A percentile compares a stretch with the other conserved stretches of the same genome.
Evolutionary conservation across 2,329 filamentous ascomycete genomes (phyloP).

Genomic region (Botrytis aclada): DNA sequence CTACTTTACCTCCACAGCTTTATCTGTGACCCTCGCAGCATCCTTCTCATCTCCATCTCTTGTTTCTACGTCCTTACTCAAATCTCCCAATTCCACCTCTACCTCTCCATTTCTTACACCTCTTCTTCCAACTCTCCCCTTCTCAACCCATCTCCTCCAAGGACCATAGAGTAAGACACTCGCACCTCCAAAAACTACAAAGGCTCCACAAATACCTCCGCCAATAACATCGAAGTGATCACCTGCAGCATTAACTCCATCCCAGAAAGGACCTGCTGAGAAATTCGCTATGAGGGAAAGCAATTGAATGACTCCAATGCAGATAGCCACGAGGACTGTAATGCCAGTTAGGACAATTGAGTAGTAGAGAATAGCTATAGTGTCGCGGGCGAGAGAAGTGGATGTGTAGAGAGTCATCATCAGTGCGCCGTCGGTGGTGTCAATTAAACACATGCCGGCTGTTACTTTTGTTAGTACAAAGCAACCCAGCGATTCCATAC

Average conservation of each 20-base stretch:
- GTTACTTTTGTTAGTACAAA: background rate
- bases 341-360: conserved; percentile 48
- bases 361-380: conserved; percentile 90
- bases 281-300: conserved; percentile 76
- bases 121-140: background rate
- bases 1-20: background rate
- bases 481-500: too few species aligned
- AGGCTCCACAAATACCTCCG: conserved; percentile 80
- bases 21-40: background rate
- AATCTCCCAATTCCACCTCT: background rate
- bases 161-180: conserved; percentile 70
- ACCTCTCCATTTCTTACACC: background rate
- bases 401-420: conserved; percentile 95
- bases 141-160: conserved; percentile 63
- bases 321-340: conserved; percentile 41
- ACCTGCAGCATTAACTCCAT: conserved; percentile 71
- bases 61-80: background rate
- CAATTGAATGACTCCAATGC: conserved; percentile 83
- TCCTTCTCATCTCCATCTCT: background rate
- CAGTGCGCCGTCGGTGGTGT: conserved; percentile 87
- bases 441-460: conserved; percentile 93
- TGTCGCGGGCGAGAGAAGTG: conserved; percentile 71
- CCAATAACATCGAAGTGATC: conserved; percentile 86
- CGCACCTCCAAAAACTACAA: conserved; percentile 67
- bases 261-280: conserved; percentile 79